Conservation (phyloP, 805 yeast genomes). For the Candida sphagnicola region DNA sequence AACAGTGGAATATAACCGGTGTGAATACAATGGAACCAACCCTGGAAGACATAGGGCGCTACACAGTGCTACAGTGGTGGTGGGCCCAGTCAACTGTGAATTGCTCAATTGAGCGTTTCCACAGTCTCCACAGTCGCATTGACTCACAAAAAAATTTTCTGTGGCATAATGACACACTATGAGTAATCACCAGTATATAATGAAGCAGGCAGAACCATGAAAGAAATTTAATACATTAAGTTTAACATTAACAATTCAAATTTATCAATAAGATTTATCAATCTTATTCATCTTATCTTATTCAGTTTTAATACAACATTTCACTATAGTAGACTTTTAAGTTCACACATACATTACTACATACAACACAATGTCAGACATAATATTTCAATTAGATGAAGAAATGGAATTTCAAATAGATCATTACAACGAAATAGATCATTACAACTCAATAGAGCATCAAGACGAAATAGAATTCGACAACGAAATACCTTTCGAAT, state of each 20-base stretch:
- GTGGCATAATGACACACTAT: not conserved
- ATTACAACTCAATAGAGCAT: not conserved
- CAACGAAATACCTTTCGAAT: not conserved
- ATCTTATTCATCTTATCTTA: not conserved
- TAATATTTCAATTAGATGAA: slow-evolving; percentile 1
- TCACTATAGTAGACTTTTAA: too few relatives aligned
- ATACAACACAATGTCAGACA: not conserved
- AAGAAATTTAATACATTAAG: too few relatives aligned
- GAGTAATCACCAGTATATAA: not conserved
- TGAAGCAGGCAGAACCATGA: not conserved
- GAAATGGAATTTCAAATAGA: not conserved
- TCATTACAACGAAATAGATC: not conserved
- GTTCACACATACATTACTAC: too few relatives aligned
- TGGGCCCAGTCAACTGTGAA: not conserved
- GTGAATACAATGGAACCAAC: too few relatives aligned
- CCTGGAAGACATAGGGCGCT: too few relatives aligned
- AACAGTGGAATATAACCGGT: too few relatives aligned
- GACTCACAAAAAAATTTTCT: not conserved
- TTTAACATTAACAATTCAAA: too few relatives aligned
- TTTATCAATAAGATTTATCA: not conserved
- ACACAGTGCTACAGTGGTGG: too few relatives aligned
- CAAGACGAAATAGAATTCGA: not conserved
- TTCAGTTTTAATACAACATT: not conserved
- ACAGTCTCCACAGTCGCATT: not conserved
- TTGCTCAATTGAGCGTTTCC: not conserved